Conservation (phyloP, 495 filamentous ascomycete genomes). For the Sordaria brevicollis region DNA sequence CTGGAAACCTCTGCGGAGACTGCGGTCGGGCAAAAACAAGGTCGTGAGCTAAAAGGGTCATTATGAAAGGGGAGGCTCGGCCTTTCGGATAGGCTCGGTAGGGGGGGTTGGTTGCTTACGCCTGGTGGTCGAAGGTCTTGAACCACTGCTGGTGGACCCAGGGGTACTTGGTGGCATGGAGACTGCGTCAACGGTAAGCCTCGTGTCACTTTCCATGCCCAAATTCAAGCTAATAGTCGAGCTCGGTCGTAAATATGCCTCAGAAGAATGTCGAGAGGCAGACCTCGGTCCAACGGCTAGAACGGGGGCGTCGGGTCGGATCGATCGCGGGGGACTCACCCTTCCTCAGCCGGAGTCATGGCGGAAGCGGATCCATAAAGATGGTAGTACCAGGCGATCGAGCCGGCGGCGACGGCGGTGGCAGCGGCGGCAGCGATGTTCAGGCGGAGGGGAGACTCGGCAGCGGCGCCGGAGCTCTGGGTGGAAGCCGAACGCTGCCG, state of each 20-base stretch:
- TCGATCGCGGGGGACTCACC: slow-evolving; percentile 53
- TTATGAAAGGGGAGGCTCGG: neutral
- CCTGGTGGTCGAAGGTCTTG: slow-evolving; percentile 93
- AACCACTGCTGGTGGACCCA: slow-evolving; percentile 87
- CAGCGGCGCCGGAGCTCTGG: slow-evolving; percentile 45
- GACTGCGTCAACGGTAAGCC: slow-evolving; percentile 43
- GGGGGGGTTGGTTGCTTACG: slow-evolving; percentile 50
- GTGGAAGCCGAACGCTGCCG: slow-evolving; percentile 52
- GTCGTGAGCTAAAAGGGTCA: slow-evolving; percentile 7
- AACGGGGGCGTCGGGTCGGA: neutral
- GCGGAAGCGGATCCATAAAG: slow-evolving; percentile 85
- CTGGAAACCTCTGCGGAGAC: slow-evolving; percentile 98
- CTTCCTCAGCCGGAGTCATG: slow-evolving; percentile 91
- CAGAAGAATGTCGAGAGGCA: slow-evolving; percentile 10
- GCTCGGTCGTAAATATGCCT: slow-evolving; percentile 23
- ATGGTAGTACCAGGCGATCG: slow-evolving; percentile 90
- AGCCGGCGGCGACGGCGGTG: slow-evolving; percentile 74
- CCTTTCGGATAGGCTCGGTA: neutral
- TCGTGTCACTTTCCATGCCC: neutral
- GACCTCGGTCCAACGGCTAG: slow-evolving; percentile 11
- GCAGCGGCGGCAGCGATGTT: slow-evolving; percentile 76
- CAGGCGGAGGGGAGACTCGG: slow-evolving; percentile 51
- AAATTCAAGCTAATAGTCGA: neutral
- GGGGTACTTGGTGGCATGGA: slow-evolving; percentile 85
- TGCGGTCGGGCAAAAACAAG: slow-evolving; percentile 22